Evolutionary conservation across 208 protist genomes (phyloP).

Genomic region (Leishmania major): DNA sequence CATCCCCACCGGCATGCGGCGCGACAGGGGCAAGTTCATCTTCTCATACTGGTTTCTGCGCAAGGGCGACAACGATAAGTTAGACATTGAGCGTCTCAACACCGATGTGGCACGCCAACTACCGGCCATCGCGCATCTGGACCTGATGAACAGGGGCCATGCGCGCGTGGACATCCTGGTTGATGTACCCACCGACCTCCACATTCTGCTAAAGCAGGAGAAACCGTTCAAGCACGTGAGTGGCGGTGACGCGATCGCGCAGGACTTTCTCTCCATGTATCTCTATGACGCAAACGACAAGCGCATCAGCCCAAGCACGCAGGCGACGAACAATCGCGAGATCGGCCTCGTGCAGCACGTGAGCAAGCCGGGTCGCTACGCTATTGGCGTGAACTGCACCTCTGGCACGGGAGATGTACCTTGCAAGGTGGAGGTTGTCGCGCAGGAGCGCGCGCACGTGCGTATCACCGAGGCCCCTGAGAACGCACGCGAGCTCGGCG

Average conservation of each 20-base stretch:
- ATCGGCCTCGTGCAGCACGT: constrained; percentile 71
- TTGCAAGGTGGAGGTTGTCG: constrained; percentile 70
- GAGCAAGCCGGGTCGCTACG: constrained; percentile 62
- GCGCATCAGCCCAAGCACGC: constrained; percentile 51
- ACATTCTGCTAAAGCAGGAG: constrained; percentile 76
- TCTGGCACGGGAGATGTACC: constrained; percentile 56
- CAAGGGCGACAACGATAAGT: constrained; percentile 35
- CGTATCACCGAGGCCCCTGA: constrained; percentile 73
- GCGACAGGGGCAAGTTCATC: constrained; percentile 82
- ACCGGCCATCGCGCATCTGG: constrained; percentile 70
- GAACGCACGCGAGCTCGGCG: constrained; percentile 59
- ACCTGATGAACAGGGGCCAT: constrained; percentile 50
- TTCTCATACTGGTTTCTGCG: constrained; percentile 76
- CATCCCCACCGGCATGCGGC: constrained; percentile 69
- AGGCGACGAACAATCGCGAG: constrained; percentile 78
- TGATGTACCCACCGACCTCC: constrained; percentile 70
- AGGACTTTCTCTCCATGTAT: constrained; percentile 81
- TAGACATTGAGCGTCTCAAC: constrained; percentile 51
- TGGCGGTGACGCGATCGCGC: constrained; percentile 63
- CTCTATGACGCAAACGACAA: constrained; percentile 74
- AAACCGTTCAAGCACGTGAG: constrained; percentile 59
- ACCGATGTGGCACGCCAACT: constrained; percentile 58
- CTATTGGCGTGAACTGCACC: constrained; percentile 66
- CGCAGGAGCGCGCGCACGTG: constrained; percentile 57
- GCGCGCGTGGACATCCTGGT: constrained; percentile 82